Conservation (phyloP, 2,329 filamentous ascomycete species). For the Scedosporium boydii region DNA sequence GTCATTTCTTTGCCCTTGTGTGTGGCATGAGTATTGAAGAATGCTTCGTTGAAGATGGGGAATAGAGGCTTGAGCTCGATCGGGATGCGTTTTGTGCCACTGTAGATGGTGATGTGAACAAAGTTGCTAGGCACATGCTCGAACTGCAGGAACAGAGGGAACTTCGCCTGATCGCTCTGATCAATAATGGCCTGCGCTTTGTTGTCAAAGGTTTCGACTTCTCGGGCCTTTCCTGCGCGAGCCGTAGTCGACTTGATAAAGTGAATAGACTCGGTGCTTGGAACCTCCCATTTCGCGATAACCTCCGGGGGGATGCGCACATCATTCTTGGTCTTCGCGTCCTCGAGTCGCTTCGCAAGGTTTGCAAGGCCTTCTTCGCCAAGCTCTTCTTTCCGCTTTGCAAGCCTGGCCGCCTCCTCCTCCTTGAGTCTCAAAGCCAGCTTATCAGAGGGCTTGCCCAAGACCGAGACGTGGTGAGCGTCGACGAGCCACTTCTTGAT, state of each 20-base stretch:
- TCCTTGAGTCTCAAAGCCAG: conserved; percentile 73
- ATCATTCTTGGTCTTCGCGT: conserved; percentile 82
- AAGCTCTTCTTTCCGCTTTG: conserved; percentile 67
- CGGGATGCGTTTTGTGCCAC: conserved; percentile 70
- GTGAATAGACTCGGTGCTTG: conserved; percentile 81
- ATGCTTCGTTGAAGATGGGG: conserved; percentile 77
- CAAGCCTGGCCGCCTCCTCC: conserved; percentile 70
- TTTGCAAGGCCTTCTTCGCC: conserved; percentile 73
- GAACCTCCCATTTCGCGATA: conserved; percentile 74
- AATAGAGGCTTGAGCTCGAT: conserved; percentile 78
- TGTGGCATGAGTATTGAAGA: conserved; percentile 85
- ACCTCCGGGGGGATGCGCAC: conserved; percentile 72
- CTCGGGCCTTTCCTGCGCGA: conserved; percentile 66
- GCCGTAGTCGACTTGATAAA: conserved; percentile 87
- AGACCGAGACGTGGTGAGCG: conserved; percentile 75
- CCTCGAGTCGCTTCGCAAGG: conserved; percentile 65
- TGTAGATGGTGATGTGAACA: conserved; percentile 70
- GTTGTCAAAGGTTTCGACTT: conserved; percentile 58
- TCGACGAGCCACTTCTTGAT: conserved; percentile 77
- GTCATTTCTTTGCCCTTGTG: conserved; percentile 66
- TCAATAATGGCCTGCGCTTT: conserved; percentile 69
- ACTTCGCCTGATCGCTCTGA: conserved; percentile 44
- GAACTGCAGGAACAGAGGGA: conserved; percentile 92
- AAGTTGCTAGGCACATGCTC: conserved; percentile 93
- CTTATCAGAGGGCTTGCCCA: conserved; percentile 76